These are phyloP conservation scores for Cochliopodium minus DNA, from an alignment of 208 protist genomes.

Conservation along the genomic window DNA sequence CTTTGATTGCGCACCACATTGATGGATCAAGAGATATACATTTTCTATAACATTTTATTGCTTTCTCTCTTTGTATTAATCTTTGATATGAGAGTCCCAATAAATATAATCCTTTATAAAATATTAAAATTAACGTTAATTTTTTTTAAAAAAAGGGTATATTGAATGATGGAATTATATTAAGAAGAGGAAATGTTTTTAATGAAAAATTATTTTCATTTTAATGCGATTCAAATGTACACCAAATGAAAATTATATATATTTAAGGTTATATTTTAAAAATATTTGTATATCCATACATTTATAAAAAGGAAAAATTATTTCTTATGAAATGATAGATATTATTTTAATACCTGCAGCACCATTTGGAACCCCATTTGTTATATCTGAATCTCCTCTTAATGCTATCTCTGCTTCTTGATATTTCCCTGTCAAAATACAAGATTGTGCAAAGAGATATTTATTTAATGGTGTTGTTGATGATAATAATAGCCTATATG, in stretches of 20 bases:
- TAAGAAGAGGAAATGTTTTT: too few species aligned
- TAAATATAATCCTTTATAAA: too few species aligned
- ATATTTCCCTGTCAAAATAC: not conserved
- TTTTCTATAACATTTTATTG: not conserved
- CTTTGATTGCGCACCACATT: not conserved
- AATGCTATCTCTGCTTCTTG: not conserved
- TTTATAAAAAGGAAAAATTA: not conserved
- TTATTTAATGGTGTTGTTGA: not conserved
- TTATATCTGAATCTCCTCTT: not conserved
- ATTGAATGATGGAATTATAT: too few species aligned
- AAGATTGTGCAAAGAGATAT: not conserved
- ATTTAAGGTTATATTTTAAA: too few species aligned
- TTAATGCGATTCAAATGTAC: too few species aligned
- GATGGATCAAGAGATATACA: not conserved
- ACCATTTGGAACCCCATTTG: not conserved
- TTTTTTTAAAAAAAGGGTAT: too few species aligned
- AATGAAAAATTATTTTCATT: too few species aligned
- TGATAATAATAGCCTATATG: not conserved
- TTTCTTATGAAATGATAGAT: too few species aligned
- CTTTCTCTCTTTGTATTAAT: not conserved
- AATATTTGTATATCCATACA: not conserved
- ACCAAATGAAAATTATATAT: too few species aligned
- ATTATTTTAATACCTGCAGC: too few species aligned
- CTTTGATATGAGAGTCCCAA: too few species aligned
- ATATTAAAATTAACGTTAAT: too few species aligned